Base-by-base conservation (phyloP, 1,284 basidiomycete genomes). In the Agaricales sp. region DNA sequence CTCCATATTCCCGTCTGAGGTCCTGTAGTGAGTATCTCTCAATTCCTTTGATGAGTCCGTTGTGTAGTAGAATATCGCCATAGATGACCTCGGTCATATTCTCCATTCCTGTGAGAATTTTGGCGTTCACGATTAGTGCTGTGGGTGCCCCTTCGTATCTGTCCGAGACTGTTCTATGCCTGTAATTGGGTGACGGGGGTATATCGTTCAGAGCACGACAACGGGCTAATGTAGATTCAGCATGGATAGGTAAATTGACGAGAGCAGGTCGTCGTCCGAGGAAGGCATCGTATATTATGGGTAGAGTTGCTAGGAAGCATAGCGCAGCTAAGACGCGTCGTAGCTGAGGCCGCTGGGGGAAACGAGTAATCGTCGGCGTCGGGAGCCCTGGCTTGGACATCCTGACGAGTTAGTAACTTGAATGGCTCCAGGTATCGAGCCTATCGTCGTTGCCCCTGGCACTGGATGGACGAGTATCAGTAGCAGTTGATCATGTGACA, bases 121-220 rank as follows among this genome's bases (percentile, higher is more conserved):
- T 13, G 12, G 44, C 44, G 18, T 45, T 45, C 20, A 23, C 8
- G 21, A 45, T 45, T 4, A 22, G 24, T 4, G 44, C 23, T 8
- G 44, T 22, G 4, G 44, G 44, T 26, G 44, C 24, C 6, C 44
- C 44, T 20, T 41, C 39, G 18, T 16, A 45, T 23, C 44, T 22
- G 44, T 45, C 44, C 18, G 44, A 45, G 12, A 16, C 24, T 6
- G 11, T 24, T 24, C 44, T 22, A 24, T 22, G 21, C 4, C 22
- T 22, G 48, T 45, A 49, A 38, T 39, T 45, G 23, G 16, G 16
- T 23, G 41, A 14, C 14, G 41, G 41, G 14, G 39, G n/a, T 22
- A 49, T 26, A 30, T 49, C 21, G n/a, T 43, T n/a, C 20, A 44
- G 21, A 16, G 38, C n/a, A 21, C 48, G 45, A 25, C 38, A 39